Evolutionary conservation across 2,329 filamentous ascomycete genomes (phyloP), one percentile per base, ranked within the genome.

Genomic region (Colletotrichum gloeosporioides): DNA sequence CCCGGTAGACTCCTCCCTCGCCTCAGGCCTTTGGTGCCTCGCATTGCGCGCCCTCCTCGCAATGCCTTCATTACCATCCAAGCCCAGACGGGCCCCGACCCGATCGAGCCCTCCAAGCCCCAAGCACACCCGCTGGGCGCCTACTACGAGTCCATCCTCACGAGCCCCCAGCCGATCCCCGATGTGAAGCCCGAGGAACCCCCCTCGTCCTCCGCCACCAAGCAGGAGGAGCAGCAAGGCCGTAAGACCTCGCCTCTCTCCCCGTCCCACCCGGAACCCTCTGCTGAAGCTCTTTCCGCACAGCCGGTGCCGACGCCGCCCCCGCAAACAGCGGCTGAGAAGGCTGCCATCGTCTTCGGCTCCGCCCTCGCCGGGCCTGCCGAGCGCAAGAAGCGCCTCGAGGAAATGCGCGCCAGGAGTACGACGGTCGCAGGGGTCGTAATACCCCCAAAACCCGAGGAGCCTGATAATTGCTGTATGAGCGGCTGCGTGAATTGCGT

Each of bases 401-500:
- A 88, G 4, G 88, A 91, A 61, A 89, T 92, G 44, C 87, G 91
- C 15, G 87, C 89, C 16, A 88, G 90, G 77, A 92, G 92, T 66
- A 91, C 88, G 10, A 88, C 92, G 76, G 88, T 98, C 71, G 96
- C 95, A 2, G 96, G 96, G 5, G 90, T 99, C 1, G 86, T 92
- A 22, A 94, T 99, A 6, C 97, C 97, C 3, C 96, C 96, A 1
- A 91, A 91, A 64, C 97, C 97, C 2, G 90, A 92, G 64, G 96
- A 99, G 85, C 97, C 97, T 5, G 97, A 99, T 81, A 98, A 99
- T 83, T 99, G 97, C 89, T 99, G 97, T 86, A 99, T 99, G 97
- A 97, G 95, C 82, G 97, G 97, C 4, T 99, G 97, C 83, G 96
- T 98, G 65, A 96, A 99, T 84, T 99, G 97, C 84, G 97, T 99